A percentile compares a stretch with the other conserved stretches of the same genome.
These are phyloP conservation scores for Fonsecaea nubica DNA, from an alignment of 2,329 filamentous ascomycete species.

Conservation along the genomic window DNA sequence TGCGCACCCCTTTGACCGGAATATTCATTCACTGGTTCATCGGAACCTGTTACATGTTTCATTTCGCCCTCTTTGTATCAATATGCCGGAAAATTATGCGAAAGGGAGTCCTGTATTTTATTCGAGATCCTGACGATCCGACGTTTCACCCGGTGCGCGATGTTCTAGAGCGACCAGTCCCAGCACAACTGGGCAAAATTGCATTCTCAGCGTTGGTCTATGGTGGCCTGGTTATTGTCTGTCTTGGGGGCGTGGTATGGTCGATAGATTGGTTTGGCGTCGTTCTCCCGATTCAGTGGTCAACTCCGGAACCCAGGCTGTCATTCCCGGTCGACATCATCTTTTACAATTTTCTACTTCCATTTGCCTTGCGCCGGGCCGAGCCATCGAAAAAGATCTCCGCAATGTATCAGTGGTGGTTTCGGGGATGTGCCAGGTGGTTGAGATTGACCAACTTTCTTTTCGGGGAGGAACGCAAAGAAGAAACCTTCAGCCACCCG, in stretches of 20 bases:
- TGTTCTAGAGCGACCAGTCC: slow-evolving; percentile 89
- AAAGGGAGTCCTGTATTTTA: slow-evolving; percentile 94
- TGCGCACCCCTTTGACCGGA: slow-evolving; percentile 81
- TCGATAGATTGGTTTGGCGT: slow-evolving; percentile 54
- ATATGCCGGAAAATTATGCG: slow-evolving; percentile 99
- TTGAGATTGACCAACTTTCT: slow-evolving; percentile 90
- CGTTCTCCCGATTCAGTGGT: slow-evolving; percentile 90
- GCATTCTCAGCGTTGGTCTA: slow-evolving; percentile 95
- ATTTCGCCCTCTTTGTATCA: slow-evolving; percentile 96
- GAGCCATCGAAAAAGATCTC: slow-evolving; percentile 85
- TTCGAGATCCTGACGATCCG: slow-evolving; percentile 95
- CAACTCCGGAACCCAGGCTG: slow-evolving; percentile 86
- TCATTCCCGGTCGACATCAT: slow-evolving; percentile 94
- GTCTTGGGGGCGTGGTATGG: slow-evolving; percentile 95
- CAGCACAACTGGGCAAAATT: slow-evolving; percentile 93
- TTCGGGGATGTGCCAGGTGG: slow-evolving; percentile 79
- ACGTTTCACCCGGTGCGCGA: slow-evolving; percentile 98
- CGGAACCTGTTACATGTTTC: slow-evolving; percentile 99
- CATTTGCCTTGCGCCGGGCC: slow-evolving; percentile 80
- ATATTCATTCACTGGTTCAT: slow-evolving; percentile 99
- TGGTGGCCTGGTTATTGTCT: slow-evolving; percentile 88
- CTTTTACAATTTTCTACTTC: slow-evolving; percentile 97
- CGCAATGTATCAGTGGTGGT: slow-evolving; percentile 94
- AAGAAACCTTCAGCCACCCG: slow-evolving; percentile 69
- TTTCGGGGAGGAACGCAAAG: slow-evolving; percentile 79